Conservation (phyloP, 495 filamentous ascomycete species). For the Aspergillus haitiensis region DNA sequence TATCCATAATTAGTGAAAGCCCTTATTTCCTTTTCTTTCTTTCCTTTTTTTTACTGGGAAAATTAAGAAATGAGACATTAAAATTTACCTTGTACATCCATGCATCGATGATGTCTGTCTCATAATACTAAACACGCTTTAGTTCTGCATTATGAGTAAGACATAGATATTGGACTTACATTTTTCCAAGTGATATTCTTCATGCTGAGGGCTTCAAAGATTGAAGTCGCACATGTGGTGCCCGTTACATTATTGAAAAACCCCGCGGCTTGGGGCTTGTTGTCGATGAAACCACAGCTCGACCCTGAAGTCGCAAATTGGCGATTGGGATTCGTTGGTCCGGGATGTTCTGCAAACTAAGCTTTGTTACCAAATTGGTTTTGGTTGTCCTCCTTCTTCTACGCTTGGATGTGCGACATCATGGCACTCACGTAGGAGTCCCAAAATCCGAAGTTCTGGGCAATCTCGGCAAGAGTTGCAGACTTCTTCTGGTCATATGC, state of each 20-base stretch:
- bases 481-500: constrained; percentile 42
- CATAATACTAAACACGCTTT: constrained; percentile 36
- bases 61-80: no score
- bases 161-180: constrained; percentile 14
- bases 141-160: background rate
- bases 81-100: constrained; percentile 39
- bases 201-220: constrained; percentile 38
- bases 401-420: no score
- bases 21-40: no score
- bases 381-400: no score
- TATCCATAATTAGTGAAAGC: background rate
- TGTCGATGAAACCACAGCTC: constrained; percentile 36
- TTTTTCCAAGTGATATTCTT: constrained; percentile 42
- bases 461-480: constrained; percentile 36
- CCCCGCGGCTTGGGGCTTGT: constrained; percentile 34
- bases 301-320: constrained; percentile 44
- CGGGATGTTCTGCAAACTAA: constrained; percentile 41
- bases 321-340: constrained; percentile 43
- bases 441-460: constrained; percentile 43
- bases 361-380: constrained; percentile 11
- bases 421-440: constrained; percentile 39
- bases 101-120: constrained; percentile 43
- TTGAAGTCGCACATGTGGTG: constrained; percentile 39
- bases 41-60: no score
- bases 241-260: constrained; percentile 39